These are phyloP conservation scores for Pezicula carpinea DNA, from an alignment of 2,329 filamentous ascomycete species.

Conservation along the genomic window DNA sequence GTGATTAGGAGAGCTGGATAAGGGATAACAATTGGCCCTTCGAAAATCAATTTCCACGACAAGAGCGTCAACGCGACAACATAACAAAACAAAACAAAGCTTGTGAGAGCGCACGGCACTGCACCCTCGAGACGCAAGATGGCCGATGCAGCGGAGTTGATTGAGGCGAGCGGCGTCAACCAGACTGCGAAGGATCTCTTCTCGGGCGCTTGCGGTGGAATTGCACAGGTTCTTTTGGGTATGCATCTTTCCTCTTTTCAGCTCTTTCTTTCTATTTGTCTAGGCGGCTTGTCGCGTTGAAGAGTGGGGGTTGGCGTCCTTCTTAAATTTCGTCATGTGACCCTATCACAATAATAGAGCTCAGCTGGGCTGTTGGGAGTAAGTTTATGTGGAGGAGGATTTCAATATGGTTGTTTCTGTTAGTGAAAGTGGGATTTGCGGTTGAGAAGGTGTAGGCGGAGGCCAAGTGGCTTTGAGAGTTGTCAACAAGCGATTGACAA, in stretches of 20 bases:
- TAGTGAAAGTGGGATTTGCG: neutral
- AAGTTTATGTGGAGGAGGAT: neutral
- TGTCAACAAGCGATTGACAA: neutral
- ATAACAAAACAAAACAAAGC: too few species aligned
- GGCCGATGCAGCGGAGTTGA: conserved; percentile 26
- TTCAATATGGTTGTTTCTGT: neutral
- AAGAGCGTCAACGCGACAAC: too few species aligned
- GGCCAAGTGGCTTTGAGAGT: neutral
- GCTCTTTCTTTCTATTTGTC: neutral
- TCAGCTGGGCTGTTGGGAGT: too few species aligned
- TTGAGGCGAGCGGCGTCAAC: conserved; percentile 26
- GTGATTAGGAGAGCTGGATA: too few species aligned
- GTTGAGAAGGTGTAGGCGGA: neutral
- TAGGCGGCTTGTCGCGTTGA: neutral
- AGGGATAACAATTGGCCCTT: too few species aligned
- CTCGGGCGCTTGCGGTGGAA: conserved; percentile 82
- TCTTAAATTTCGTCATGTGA: neutral
- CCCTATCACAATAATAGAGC: too few species aligned
- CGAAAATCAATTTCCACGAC: too few species aligned
- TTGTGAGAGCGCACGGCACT: too few species aligned
- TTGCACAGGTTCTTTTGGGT: conserved; percentile 94
- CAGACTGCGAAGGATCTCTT: conserved; percentile 71
- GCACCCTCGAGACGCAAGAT: conserved; percentile 20
- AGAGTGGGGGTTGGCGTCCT: neutral
- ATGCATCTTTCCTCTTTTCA: conserved; percentile 32